Evolutionary conservation across 495 filamentous ascomycete genomes (phyloP), one percentile per base, ranked within the genome.

Genomic region (Aspergillus olivimuriae): DNA sequence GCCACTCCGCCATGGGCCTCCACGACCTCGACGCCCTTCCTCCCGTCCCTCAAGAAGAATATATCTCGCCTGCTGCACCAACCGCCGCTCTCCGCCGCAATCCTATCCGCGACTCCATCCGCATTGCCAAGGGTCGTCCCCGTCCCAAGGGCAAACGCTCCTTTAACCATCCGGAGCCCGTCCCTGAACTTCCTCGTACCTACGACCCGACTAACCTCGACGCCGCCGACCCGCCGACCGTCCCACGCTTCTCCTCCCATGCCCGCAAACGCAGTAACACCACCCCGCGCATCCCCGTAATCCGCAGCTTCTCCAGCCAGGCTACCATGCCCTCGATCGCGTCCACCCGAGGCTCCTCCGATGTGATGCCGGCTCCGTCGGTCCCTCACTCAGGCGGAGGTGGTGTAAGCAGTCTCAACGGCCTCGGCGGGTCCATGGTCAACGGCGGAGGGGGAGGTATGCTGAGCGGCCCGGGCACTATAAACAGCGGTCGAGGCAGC

Each of bases 31-130:
- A 77, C 20, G 55, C 73, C 10, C 62, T 77, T 19, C 73, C 78
- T 12, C 77, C 78, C 8, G 58, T 72, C 11, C 77, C 81, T 0
- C 61, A 68, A 56, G 66, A 74, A 44, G 72, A 78, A 40, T 59
- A 56, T 34, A 48, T 49, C 14, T 53, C 64, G 21, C 62, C 62
- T 19, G 60, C 68, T 8, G 24, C 24, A 28, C 63, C 65, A 4
- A 58, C 70, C 10, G 59, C 69, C 30, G 40, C 64, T 4, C 61
- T 81, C 40, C 76, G 83, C 17, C 69, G 74, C 11, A 71, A 76
- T 21, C 83, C 83, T 4, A 89, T 94, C 47, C 84, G 89, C 21
- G 92, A 96, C 63, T 95, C 90, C 0, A 91, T 96, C 43, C 78
- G 87, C 10, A 75, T 95, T 10, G 89, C 90, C 20, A 95, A 95